Base-by-base conservation (phyloP, 2,329 filamentous ascomycete species). In the Venturia pyrina region DNA sequence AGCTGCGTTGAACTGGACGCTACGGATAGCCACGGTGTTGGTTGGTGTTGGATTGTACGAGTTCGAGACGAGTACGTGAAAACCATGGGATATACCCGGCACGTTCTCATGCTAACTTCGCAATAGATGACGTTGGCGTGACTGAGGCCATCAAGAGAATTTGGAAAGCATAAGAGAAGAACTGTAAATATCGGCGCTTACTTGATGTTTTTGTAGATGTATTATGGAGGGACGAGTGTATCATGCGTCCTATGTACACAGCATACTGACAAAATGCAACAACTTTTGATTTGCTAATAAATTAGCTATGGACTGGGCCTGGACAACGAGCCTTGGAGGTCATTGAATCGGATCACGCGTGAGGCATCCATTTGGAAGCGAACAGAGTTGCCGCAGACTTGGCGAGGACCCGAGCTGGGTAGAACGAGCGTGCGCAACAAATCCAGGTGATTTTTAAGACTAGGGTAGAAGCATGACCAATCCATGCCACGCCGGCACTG, bases 1-100 rank as follows among this genome's bases (percentile, higher is more conserved):
- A 75, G 87, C 85, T 74, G 65, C 81, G n/a, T 82, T 87, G 75
- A 85, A 84, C 77, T 98, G 92, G 92, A 81, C 83, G 46, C 85
- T 98, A 69, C 92, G 93, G 73, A 79, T 83, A 59, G 87, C 85
- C 67, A 97, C 96, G 13, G 82, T 93, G 67, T 81, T 91, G 64
- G 90, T 93, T 69, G 92, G 90, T 63, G 83, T 96, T 70, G 93
- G 93, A 66, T 83, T 98, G 73, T 99, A 99, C 80, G 93, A 98
- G 79, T 98, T 98, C 73, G 95, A 99, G 87, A 99, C 95, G 41
- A 98, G 65, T 66, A 64, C 21, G 65, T 66, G 19, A 1, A 40
- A 41, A 1, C n/a, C 24, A 41, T 21, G 34, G 15, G 3, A 15
- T 11, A 24, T 7, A 3, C 24, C 8, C n/a, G 44, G 13, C 21